Base-by-base conservation (phyloP, 306 rosid species). In the Vicia sativa region DNA sequence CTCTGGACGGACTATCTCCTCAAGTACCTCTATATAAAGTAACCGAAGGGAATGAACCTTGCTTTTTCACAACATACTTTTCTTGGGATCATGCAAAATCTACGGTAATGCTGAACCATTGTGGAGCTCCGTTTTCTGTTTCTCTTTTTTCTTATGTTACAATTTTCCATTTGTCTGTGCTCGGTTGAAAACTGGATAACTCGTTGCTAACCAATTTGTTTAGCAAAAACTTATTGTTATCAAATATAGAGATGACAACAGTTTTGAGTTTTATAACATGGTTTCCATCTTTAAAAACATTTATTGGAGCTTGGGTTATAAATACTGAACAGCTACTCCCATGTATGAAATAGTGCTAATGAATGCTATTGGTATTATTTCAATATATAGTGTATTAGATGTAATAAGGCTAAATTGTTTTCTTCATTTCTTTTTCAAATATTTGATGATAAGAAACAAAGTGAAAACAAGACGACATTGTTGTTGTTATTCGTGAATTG, bases 1-100 rank as follows among this genome's bases (percentile, higher is more conserved):
- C 96, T 72, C 76, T 95, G 21, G 99, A 95, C 46, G 99, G 97
- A 45, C 77, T 87, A 74, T 81, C 96, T 71, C 88, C 86, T 77
- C 73, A 71, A 7, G 95, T 91, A 34, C 97, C 99, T 15, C 77
- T 95, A 34, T 95, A 87, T 78, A 95, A 91, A 85, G 89, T 90
- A 48, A 85, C 96, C 11, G 97, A 95, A 88, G 99, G 97, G 70
- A 88, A 91, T 56, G 99, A 95, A 76, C 97, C 99, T 38, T 86
- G 95, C 87, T 88, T 95, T 82, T 95, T 90, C 80, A 95, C 99
- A 42, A 82, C 95, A 68, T 88, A 88, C 87, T 95, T 95, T 65
- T 78, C 92, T 39, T 95, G 99, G 99, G 99, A 95, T 75, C 74
- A 78, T 35, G 60, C 90, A 34, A 95, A 88, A 86, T 90, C 97